A percentile compares a stretch with the other conserved stretches of the same genome.
These are phyloP conservation scores for Apiotrichum sp. DNA, from an alignment of 1,284 basidiomycete species.

Conservation along the genomic window DNA sequence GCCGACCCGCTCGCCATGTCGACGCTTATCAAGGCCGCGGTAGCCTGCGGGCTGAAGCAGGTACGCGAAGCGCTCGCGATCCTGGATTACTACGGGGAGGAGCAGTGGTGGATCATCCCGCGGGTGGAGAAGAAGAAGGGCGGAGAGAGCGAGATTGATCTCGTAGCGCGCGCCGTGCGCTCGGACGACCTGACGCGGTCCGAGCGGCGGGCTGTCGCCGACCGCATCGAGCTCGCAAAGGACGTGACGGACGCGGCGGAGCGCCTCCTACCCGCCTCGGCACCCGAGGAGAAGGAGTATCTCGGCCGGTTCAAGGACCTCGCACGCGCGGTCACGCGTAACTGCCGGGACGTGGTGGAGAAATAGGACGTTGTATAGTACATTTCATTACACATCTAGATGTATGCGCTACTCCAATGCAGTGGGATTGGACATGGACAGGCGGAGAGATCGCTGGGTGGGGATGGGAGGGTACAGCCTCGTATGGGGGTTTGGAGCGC, in stretches of 20 bases:
- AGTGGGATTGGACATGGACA: neutral
- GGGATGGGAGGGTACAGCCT: too few species aligned
- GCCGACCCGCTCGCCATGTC: constrained; percentile 19
- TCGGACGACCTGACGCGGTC: too few species aligned
- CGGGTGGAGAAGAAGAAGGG: too few species aligned
- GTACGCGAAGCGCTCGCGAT: constrained; percentile 18
- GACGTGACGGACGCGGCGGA: constrained; percentile 3
- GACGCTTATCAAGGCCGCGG: constrained; percentile 27
- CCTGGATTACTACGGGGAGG: constrained; percentile 9
- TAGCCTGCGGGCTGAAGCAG: constrained; percentile 17
- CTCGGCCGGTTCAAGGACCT: neutral
- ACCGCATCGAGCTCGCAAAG: constrained; percentile 10
- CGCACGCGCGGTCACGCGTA: neutral
- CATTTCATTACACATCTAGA: neutral
- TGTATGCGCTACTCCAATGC: constrained; percentile 1
- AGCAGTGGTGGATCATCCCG: constrained; percentile 1
- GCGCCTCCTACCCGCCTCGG: constrained; percentile 2
- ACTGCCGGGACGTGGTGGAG: neutral
- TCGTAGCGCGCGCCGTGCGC: neutral
- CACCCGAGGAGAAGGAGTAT: neutral
- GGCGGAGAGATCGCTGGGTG: too few species aligned
- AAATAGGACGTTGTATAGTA: too few species aligned
- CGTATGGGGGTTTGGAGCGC: too few species aligned
- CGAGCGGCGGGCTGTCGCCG: neutral
- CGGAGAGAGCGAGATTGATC: neutral